phyloP scores from a whole-genome alignment of 2,329 filamentous ascomycete genomes.

The Aschersonia sp. region DNA sequence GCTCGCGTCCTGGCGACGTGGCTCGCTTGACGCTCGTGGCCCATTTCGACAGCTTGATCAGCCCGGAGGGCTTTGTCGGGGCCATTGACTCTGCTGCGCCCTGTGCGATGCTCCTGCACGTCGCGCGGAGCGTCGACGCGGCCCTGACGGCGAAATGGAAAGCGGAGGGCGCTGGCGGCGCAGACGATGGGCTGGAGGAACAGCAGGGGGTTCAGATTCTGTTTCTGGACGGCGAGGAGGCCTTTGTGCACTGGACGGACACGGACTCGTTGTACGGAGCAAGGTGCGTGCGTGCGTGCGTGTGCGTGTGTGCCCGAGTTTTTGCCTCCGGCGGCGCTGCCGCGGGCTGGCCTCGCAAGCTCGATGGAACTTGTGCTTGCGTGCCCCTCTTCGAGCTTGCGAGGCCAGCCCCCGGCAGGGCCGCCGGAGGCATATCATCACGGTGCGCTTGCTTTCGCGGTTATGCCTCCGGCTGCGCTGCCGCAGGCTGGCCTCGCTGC shows the following conservation, averaged over 20 bases:
- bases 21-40: conserved; percentile 75
- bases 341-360: too few relatives aligned
- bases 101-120: conserved; percentile 85
- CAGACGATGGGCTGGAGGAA: conserved; percentile 47
- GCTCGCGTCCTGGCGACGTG: conserved; percentile 58
- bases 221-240: conserved; percentile 87
- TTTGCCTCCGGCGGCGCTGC: too few relatives aligned
- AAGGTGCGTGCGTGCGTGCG: conserved; percentile 30
- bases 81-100: conserved; percentile 89
- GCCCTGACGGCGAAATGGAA: conserved; percentile 74
- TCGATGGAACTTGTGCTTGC: too few relatives aligned
- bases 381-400: too few relatives aligned
- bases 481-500: too few relatives aligned
- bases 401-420: too few relatives aligned
- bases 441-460: too few relatives aligned
- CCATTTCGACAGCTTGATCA: conserved; percentile 80
- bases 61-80: conserved; percentile 76
- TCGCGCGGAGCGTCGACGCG: conserved; percentile 63
- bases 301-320: too few relatives aligned
- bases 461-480: too few relatives aligned
- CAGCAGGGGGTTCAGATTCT: conserved; percentile 78
- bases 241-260: conserved; percentile 66
- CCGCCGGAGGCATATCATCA: too few relatives aligned
- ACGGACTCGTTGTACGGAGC: conserved; percentile 81
- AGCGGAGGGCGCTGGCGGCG: conserved; percentile 47